These are phyloP conservation scores for Mortierella antarctica DNA, from an alignment of 192 early-diverging fungal genomes.

Conservation along the genomic window DNA sequence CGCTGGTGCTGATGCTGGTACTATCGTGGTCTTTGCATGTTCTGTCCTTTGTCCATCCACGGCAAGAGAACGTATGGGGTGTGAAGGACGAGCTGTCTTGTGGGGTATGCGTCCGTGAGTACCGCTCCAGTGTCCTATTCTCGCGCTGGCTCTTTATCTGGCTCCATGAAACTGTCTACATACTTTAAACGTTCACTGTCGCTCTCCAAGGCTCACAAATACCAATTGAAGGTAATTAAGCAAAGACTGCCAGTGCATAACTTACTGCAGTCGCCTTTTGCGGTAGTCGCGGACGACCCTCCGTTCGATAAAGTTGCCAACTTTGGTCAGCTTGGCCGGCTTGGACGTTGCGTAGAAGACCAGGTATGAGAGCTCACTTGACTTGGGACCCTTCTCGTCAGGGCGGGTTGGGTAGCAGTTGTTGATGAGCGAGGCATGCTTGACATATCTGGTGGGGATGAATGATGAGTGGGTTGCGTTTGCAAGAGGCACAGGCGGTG, in stretches of 20 bases:
- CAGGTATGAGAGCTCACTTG: slow-evolving; percentile 85
- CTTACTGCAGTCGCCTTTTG: slow-evolving; percentile 70
- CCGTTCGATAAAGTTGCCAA: slow-evolving; percentile 82
- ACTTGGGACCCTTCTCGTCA: slow-evolving; percentile 77
- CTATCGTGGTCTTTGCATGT: no score
- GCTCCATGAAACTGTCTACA: background rate
- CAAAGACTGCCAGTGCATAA: slow-evolving; percentile 3
- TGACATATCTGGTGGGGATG: slow-evolving; percentile 68
- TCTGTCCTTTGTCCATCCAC: no score
- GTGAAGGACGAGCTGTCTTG: no score
- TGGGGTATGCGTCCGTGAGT: no score
- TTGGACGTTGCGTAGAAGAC: slow-evolving; percentile 88
- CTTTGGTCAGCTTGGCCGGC: slow-evolving; percentile 91
- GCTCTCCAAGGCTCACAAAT: background rate
- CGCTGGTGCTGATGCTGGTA: no score
- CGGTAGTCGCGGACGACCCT: slow-evolving; percentile 73
- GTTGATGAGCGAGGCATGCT: slow-evolving; percentile 82
- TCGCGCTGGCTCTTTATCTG: no score
- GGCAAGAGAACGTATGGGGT: no score
- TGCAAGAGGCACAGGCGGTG: slow-evolving; percentile 19
- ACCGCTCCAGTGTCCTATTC: no score
- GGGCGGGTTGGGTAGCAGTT: slow-evolving; percentile 75
- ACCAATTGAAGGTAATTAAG: slow-evolving; percentile 2
- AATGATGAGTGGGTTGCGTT: slow-evolving; percentile 40
- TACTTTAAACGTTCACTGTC: background rate